Base-by-base conservation (phyloP, 2,329 filamentous ascomycete species). In the Cadophora gregata region DNA sequence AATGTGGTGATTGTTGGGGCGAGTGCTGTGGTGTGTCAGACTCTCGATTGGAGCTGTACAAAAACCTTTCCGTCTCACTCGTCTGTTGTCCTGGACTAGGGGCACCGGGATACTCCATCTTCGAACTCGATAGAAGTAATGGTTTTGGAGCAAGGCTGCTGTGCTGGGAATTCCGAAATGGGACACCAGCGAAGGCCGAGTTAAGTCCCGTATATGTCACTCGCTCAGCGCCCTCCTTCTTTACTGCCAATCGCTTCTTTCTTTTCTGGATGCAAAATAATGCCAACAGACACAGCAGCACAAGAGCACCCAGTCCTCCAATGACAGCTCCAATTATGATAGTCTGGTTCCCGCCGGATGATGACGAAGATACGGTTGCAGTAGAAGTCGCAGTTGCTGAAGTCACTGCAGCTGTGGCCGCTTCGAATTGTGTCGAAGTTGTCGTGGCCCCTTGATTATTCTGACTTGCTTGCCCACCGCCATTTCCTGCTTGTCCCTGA, bases 161-260 rank as follows among this genome's bases (percentile, higher is more conserved):
- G 14, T 36, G 61, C 16, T 56, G 42, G 2, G 67, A 47, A 12
- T 51, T 42, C 5, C 56, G 48, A 31, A 73, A 73, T 25, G 69
- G 67, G 16, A 72, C 69, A 19, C 72, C 71, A 24, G 66, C 19
- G 42, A 73, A 73, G 7, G 66, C 59, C 19, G 63, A 47, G 38
- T 73, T 72, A 6, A 73, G 64, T 31, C 66, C 64, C 16, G 64
- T 59, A 45, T 74, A 73, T 45, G 69, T 70, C 29, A 68, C 63
- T 21, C 63, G 64, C n/a, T 69, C 50, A 19, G 66, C 62, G 8
- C 42, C 63, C 21, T 59, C 53, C 33, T 63, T 68, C 24, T 53
- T 56, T 53, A 24, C 42, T 14, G 36, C 29, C 38, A 65, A 50
- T 21, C 50, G 66, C 42, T 66, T 69, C 55, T 69, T 72, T 47